Evolutionary conservation across 441 rosid genomes (phyloP).

Genomic region (Euphorbia celastroides): DNA sequence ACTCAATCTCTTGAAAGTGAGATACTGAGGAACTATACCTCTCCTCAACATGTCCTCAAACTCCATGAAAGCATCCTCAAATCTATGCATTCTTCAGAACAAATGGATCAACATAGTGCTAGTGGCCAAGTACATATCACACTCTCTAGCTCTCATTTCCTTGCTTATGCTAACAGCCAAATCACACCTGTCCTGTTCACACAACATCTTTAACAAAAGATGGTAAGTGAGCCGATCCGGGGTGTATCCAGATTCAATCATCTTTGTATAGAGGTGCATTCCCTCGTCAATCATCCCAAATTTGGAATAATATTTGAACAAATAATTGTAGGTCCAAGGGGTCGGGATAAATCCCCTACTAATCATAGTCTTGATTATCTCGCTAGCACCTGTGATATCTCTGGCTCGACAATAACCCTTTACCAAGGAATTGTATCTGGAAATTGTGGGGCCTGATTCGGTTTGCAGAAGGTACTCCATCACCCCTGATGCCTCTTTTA

Average conservation of each 20-base stretch:
- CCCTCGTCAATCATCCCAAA: slow-evolving; percentile 59
- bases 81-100: slow-evolving; percentile 52
- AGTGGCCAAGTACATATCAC: slow-evolving; percentile 55
- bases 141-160: slow-evolving; percentile 72
- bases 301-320: slow-evolving; percentile 59
- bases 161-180: slow-evolving; percentile 63
- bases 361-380: slow-evolving; percentile 71
- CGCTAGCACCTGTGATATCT: slow-evolving; percentile 66
- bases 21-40: slow-evolving; percentile 67
- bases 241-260: slow-evolving; percentile 66
- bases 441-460: slow-evolving; percentile 62
- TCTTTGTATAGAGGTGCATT: slow-evolving; percentile 68
- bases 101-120: slow-evolving; percentile 67
- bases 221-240: slow-evolving; percentile 70
- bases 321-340: slow-evolving; percentile 63
- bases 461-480: slow-evolving; percentile 56
- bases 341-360: slow-evolving; percentile 59
- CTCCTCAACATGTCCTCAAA: slow-evolving; percentile 61
- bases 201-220: slow-evolving; percentile 73
- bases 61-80: slow-evolving; percentile 65
- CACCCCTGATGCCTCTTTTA: slow-evolving; percentile 60
- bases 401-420: slow-evolving; percentile 75
- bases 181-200: slow-evolving; percentile 65
- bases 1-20: slow-evolving; percentile 59
- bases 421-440: slow-evolving; percentile 79